These are phyloP conservation scores for Diaporthe citri DNA, from an alignment of 2,329 filamentous ascomycete species.

Conservation along the genomic window DNA sequence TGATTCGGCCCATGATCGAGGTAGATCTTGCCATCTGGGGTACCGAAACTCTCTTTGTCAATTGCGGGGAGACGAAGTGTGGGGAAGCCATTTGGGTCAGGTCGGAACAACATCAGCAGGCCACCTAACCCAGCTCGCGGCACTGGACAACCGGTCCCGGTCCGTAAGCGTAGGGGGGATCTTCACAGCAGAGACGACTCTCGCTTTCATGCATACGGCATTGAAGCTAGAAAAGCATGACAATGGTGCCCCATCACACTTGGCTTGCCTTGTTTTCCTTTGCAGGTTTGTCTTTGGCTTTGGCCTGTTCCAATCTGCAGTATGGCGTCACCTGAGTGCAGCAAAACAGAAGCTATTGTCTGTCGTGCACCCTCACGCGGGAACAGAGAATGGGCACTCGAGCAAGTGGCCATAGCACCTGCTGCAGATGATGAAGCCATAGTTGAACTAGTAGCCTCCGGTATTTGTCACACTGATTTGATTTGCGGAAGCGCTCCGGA, in stretches of 20 bases:
- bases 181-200: no score
- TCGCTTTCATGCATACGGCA: no score
- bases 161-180: neutral
- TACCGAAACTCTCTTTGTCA: neutral
- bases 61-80: neutral
- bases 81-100: neutral
- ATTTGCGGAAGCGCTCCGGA: neutral
- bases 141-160: neutral
- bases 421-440: neutral
- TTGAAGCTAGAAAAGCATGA: no score
- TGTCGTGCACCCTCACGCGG: neutral
- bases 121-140: neutral
- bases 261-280: neutral
- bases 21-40: neutral
- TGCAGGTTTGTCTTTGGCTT: neutral
- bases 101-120: neutral
- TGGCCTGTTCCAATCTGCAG: neutral
- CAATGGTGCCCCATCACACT: neutral
- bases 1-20: no score
- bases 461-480: constrained; percentile 1
- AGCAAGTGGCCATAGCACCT: neutral
- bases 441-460: neutral
- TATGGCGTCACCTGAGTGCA: neutral
- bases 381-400: neutral
- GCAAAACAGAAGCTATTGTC: neutral